Conservation (phyloP, 1,284 basidiomycete species). For the Vanrija sp. region DNA sequence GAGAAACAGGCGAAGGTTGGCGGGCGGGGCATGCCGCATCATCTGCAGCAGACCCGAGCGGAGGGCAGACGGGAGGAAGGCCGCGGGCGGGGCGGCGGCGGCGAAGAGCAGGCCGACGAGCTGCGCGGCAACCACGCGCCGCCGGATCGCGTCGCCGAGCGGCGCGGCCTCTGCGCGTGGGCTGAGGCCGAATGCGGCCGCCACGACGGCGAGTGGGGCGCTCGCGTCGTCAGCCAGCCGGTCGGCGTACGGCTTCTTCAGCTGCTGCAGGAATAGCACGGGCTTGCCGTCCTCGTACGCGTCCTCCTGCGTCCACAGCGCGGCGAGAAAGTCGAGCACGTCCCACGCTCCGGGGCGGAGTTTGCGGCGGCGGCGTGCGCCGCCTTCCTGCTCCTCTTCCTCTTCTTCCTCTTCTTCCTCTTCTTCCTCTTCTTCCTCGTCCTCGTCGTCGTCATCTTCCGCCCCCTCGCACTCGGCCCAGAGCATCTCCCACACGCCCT, state of each 20-base stretch:
- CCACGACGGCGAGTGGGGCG: slow-evolving; percentile 15
- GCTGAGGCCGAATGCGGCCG: not conserved
- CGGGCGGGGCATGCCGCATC: slow-evolving; percentile 13
- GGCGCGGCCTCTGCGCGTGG: not conserved
- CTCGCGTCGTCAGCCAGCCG: slow-evolving; percentile 23
- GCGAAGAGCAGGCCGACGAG: slow-evolving; percentile 22
- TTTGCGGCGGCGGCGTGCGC: not conserved
- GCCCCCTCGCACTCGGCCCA: slow-evolving; percentile 17
- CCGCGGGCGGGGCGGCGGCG: slow-evolving; percentile 4
- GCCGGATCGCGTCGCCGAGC: not conserved
- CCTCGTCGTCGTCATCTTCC: slow-evolving; percentile 1
- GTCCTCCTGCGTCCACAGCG: slow-evolving; percentile 29
- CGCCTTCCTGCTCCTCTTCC: slow-evolving; percentile 4
- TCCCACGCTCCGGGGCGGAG: slow-evolving; percentile 26
- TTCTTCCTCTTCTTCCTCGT: not conserved
- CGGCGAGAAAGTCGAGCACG: slow-evolving; percentile 29
- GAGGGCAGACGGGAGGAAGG: slow-evolving; percentile 24
- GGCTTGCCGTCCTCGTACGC: not conserved
- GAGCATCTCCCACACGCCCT: slow-evolving; percentile 30
- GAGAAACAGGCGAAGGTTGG: slow-evolving; percentile 3
- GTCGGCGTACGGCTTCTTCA: slow-evolving; percentile 17
- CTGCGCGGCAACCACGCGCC: not conserved
- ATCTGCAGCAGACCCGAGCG: slow-evolving; percentile 16
- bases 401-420: slow-evolving; percentile 21
- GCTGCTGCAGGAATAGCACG: slow-evolving; percentile 22